Evolutionary conservation across 1,139 yeast genomes (phyloP), one percentile per base, ranked within the genome.

Genomic region (Sugiyamaella grinbergsii): DNA sequence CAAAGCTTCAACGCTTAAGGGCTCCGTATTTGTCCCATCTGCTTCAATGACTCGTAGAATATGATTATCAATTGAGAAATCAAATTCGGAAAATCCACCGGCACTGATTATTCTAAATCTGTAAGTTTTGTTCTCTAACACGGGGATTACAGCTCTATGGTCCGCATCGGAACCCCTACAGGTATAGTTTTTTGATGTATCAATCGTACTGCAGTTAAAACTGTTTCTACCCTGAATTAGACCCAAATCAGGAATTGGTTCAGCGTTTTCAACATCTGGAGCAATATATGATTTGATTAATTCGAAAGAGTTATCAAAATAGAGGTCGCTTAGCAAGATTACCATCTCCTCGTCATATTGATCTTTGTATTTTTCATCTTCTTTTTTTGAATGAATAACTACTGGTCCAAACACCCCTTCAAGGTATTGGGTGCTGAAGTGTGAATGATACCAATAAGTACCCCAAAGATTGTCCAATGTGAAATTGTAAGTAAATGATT

Each of bases 381-480:
- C 71, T 42, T 72, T 68, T 4, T 66, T 68, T 52, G 81, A 83
- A 46, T 77, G 77, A 55, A 88, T 79, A 41, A 89, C 76, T 55
- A 89, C 75, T 18, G 83, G 71, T 52, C 89, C 96, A 66, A 89
- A 77, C 72, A 88, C 75, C 56, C 96, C 96, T 65, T 87, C 95
- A 65, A 85, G 80, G 62, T 86, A 83, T 65, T 87, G 95, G 50
- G 85, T 81, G 2, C 79, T 77, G 16, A 86, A 78, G 68, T 87
- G 95, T n/a, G 94, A 83, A 67, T 87, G 95, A 73, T 87, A 87
- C 95, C 95, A 87, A 71, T 74, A 87, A 2, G 91, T 77, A 54
- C 95, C 95, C 40, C 74, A 78, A 63, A 87, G 93, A 64, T 53
- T 90, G 62, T 79, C 80, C 58, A 85, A 84, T 4, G 91, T 82